Conservation (phyloP, 177 flowering plant species). For the Vitis hybrid region DNA sequence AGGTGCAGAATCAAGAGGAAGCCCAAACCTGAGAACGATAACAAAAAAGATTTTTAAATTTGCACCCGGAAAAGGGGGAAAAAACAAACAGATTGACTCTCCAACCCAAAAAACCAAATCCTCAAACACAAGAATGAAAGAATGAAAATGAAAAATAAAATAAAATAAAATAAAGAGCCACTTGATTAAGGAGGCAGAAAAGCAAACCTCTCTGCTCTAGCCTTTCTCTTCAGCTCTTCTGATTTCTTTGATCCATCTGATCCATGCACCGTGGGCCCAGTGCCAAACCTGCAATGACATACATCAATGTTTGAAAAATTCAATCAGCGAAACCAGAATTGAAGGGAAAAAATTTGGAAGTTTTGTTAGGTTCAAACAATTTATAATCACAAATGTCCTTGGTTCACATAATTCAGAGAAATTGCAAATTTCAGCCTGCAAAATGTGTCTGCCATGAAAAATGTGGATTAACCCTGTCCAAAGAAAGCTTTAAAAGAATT, state of each 20-base stretch:
- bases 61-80: neutral
- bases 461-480: no score
- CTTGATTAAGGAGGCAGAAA: neutral
- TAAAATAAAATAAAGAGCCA: neutral
- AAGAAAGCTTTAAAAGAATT: no score
- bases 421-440: no score
- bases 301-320: neutral
- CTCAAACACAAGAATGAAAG: neutral
- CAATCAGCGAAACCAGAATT: neutral
- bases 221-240: slow-evolving; percentile 85
- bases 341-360: neutral
- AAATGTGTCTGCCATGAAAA: no score
- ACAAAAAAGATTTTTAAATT: neutral
- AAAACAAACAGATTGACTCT: no score
- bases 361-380: no score
- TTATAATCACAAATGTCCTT: no score
- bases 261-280: slow-evolving; percentile 33
- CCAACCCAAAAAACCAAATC: no score
- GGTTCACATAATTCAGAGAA: no score
- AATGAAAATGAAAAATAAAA: neutral
- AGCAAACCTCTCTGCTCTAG: slow-evolving; percentile 92
- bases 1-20: slow-evolving; percentile 33
- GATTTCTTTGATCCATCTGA: slow-evolving; percentile 45
- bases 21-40: slow-evolving; percentile 62
- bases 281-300: slow-evolving; percentile 72